Base-by-base conservation (phyloP, 495 filamentous ascomycete genomes). In the Lindgomyces ingoldianus region DNA sequence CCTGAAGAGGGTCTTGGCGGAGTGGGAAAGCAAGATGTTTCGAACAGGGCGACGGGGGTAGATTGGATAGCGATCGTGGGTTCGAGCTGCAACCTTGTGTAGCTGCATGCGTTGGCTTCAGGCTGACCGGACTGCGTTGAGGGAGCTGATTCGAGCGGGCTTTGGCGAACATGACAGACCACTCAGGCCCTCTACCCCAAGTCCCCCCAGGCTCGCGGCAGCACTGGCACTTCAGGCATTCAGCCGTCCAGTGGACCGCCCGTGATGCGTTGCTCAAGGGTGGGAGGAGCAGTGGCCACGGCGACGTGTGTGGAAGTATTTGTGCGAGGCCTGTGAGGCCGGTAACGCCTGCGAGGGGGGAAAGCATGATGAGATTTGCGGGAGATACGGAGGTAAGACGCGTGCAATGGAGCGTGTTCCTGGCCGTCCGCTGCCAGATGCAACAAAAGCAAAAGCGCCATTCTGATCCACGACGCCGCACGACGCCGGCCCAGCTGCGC, bases 81-180 rank as follows among this genome's bases (percentile, higher is more conserved):
- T 49, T 61, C 57, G 25, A 39, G 26, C 10, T 66, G 62, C 67
- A 70, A 62, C 51, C 66, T 42, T 62, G 67, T 59, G 66, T 61
- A 64, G 61, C 66, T 64, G 66, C 65, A 64, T 69, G 60, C 50
- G 66, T 48, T 69, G 66, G 65, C 65, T 68, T 63, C 65, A 69
- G 65, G 65, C 65, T 64, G 60, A 64, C 65, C 65, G 65, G 65
- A 63, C 52, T n/a, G 58, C 66, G 39, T 55, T 48, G 39, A 36
- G 8, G n/a, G 9, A 19, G 57, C 57, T 65, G 62, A 66, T 62
- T 66, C 46, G 62, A 57, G 53, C 62, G 52, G 54, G 33, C 29
- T 18, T 18, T 54, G 55, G 60, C 55, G 60, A 58, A 48, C 33
- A 24, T 36, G 57, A 45, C 57, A 45, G 41, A 45, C 57, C 57